Evolutionary conservation across 805 yeast genomes (phyloP).

Genomic region (Lachancea nothofagi): DNA sequence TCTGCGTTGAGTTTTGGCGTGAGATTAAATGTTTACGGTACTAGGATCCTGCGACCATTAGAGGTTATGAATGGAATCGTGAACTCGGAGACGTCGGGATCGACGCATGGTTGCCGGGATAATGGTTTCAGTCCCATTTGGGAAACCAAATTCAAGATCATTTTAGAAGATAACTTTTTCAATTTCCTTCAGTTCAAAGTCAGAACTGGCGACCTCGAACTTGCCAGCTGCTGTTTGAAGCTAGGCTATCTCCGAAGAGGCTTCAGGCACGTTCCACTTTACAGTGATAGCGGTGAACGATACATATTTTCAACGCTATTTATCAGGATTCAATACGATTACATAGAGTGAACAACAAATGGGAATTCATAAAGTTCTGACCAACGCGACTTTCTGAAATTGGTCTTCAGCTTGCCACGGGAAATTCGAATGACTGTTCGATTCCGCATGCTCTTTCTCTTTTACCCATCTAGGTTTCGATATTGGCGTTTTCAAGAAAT

Average conservation of each 20-base stretch:
- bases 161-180: slow-evolving; percentile 36
- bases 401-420: neutral
- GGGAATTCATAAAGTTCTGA: neutral
- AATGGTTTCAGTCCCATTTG: slow-evolving; percentile 90
- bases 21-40: slow-evolving; percentile 19
- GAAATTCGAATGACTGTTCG: no score
- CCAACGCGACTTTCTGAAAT: neutral
- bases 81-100: slow-evolving; percentile 13
- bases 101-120: slow-evolving; percentile 38
- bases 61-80: slow-evolving; percentile 20
- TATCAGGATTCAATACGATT: slow-evolving; percentile 21
- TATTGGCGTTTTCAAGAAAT: slow-evolving; percentile 2
- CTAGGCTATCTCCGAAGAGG: slow-evolving; percentile 67
- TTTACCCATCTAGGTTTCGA: slow-evolving; percentile 1
- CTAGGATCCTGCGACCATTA: slow-evolving; percentile 19
- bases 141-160: slow-evolving; percentile 51
- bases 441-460: no score
- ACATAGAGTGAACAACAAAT: neutral
- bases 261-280: slow-evolving; percentile 73
- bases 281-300: slow-evolving; percentile 77
- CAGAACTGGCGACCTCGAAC: slow-evolving; percentile 37
- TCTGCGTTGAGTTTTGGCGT: slow-evolving; percentile 23
- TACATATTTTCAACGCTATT: slow-evolving; percentile 54
- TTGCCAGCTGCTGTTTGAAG: slow-evolving; percentile 60
- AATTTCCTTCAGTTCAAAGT: slow-evolving; percentile 53